Evolutionary conservation across 805 yeast genomes (phyloP), one percentile per base, ranked within the genome.

Genomic region (Cephaloascus fragrans): DNA sequence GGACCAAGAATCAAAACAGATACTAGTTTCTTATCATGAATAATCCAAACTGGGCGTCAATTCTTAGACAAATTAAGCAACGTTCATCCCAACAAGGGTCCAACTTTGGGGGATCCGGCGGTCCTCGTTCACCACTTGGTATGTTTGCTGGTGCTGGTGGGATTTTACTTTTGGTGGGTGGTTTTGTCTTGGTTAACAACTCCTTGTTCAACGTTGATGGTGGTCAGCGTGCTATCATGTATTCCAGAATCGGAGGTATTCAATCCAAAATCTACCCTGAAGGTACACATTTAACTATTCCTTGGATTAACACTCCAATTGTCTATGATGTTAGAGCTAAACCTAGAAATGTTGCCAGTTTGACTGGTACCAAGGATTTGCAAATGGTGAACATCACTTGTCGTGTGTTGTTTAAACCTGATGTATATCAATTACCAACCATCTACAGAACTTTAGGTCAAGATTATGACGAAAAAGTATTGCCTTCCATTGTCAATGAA

Each of bases 331-430:
- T 93, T 43, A 78, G 98, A 53, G 97, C 98, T 36, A 90, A 87
- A 59, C 98, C 98, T 43, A 80, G 97, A 64, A 88, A 88, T 50
- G 94, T 93, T 44, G 85, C 97, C 12, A 86, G 96, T 19, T 73
- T 94, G 53, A 93, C 98, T 1, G 98, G 98, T 48, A 93, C 98
- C 18, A 93, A 93, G 67, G 98, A 93, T 64, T 73, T 93, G 57
- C 98, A 93, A 68, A 93, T 93, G 98, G 98, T 93, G 37, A 93
- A 88, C 62, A 90, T 93, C 56, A 90, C 97, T n/a, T 93, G 98
- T 62, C 82, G 98, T 68, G 98, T 93, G 19, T 74, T 93, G 51
- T 83, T 94, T 40, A 80, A 89, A 59, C 98, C 98, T 1, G 82
- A 83, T 41, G 73, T 87, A 20, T 60, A 62, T 38, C 77, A 87